Evolutionary conservation across 805 yeast species (phyloP).

Genomic region (Wickerhamomyces chaumierensis): DNA sequence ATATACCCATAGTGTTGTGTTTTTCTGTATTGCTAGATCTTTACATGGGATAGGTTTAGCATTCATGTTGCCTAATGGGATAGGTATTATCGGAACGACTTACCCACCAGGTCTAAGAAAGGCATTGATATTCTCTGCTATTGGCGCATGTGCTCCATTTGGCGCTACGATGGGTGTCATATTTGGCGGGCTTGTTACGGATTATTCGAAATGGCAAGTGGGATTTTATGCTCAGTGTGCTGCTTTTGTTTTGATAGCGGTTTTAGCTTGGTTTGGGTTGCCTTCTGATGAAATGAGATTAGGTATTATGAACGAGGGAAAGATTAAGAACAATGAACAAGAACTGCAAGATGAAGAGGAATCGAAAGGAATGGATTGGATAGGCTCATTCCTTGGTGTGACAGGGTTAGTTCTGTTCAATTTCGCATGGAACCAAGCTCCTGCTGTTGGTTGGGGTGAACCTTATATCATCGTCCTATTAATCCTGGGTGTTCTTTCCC

Average conservation of each 20-base stretch:
- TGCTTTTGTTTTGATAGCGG: slow-evolving; percentile 20
- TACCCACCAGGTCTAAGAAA: slow-evolving; percentile 36
- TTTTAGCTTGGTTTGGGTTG: slow-evolving; percentile 20
- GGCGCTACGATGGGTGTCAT: slow-evolving; percentile 47
- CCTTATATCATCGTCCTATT: slow-evolving; percentile 49
- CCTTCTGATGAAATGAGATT: slow-evolving; percentile 19
- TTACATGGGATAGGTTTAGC: slow-evolving; percentile 57
- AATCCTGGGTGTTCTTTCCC: slow-evolving; percentile 32
- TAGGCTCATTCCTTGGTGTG: slow-evolving; percentile 48
- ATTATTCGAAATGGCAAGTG: slow-evolving; percentile 39
- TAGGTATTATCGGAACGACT: slow-evolving; percentile 42
- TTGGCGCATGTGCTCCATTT: slow-evolving; percentile 51
- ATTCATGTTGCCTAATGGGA: slow-evolving; percentile 43
- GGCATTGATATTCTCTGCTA: slow-evolving; percentile 38
- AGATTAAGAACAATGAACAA: neutral
- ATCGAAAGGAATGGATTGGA: slow-evolving; percentile 30
- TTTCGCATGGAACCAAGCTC: slow-evolving; percentile 69
- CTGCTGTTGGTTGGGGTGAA: slow-evolving; percentile 53
- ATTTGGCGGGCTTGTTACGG: slow-evolving; percentile 37
- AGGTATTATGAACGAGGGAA: slow-evolving; percentile 3
- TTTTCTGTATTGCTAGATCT: slow-evolving; percentile 43
- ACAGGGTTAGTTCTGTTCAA: slow-evolving; percentile 51
- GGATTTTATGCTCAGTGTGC: slow-evolving; percentile 32
- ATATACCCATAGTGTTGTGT: slow-evolving; percentile 36
- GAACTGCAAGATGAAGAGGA: neutral